Evolutionary conservation across 352 stramenopile species (phyloP).

Genomic region (Phytopythium vexans): DNA sequence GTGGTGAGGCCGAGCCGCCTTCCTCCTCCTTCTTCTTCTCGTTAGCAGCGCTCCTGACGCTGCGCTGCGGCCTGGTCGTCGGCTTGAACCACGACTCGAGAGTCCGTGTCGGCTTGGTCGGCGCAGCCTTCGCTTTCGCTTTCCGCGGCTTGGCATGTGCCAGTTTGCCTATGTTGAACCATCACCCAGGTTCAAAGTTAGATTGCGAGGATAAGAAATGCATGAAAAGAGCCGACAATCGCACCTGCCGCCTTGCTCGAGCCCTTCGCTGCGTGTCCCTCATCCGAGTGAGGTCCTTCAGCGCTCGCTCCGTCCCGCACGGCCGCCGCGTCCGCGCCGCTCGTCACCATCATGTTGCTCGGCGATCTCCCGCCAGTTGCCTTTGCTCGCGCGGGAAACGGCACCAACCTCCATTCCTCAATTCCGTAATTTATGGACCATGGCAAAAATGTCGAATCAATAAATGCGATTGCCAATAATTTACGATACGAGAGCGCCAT

Average conservation of each 20-base stretch:
- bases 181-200: too few relatives aligned
- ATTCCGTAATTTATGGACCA: neutral
- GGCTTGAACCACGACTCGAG: slow-evolving; percentile 63
- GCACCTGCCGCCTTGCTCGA: neutral
- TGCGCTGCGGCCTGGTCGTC: slow-evolving; percentile 6
- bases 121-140: neutral
- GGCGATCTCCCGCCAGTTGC: slow-evolving; percentile 1
- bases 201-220: too few relatives aligned
- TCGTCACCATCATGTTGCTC: neutral
- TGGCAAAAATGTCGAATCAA: too few relatives aligned
- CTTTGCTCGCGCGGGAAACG: neutral
- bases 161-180: too few relatives aligned
- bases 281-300: neutral
- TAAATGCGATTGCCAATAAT: too few relatives aligned
- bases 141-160: neutral
- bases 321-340: neutral
- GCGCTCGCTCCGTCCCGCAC: neutral
- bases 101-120: slow-evolving; percentile 39
- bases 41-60: slow-evolving; percentile 1
- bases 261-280: neutral
- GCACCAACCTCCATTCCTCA: neutral
- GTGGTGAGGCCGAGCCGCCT: neutral
- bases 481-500: too few relatives aligned
- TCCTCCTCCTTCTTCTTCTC: slow-evolving; percentile 11
- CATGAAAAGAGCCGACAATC: neutral